A percentile compares a stretch with the other conserved stretches of the same genome.
Conservation (phyloP, 2,329 filamentous ascomycete species). For the Apiospora marii region DNA sequence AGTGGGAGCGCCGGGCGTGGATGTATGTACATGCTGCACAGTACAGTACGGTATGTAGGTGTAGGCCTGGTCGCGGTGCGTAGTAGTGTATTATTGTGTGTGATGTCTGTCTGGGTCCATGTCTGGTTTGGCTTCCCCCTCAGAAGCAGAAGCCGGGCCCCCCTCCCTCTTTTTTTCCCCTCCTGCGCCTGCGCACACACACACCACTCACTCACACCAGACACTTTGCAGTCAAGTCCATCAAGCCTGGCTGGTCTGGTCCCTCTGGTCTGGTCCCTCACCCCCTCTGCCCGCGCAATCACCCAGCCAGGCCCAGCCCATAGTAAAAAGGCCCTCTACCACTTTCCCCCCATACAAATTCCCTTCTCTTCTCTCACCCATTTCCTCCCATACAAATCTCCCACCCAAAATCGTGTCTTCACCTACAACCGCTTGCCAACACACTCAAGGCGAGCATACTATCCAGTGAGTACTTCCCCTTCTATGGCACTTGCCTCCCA, state of each 20-base stretch:
- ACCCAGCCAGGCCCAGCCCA: slow-evolving; percentile 63
- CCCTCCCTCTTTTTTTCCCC: slow-evolving; percentile 8
- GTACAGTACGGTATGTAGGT: background rate
- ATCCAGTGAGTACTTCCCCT: slow-evolving; percentile 60
- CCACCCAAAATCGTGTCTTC: slow-evolving; percentile 57
- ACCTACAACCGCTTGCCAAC: slow-evolving; percentile 46
- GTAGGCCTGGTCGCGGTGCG: background rate
- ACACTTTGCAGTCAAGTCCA: background rate
- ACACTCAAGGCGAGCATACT: slow-evolving; percentile 46
- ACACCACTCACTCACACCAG: slow-evolving; percentile 3
- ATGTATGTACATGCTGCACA: background rate
- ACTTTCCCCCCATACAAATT: slow-evolving; percentile 62
- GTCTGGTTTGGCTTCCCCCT: background rate
- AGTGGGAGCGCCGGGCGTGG: background rate
- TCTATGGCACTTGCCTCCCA: slow-evolving; percentile 49
- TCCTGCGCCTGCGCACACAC: slow-evolving; percentile 3
- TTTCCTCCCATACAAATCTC: slow-evolving; percentile 62
- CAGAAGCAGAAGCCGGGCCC: slow-evolving; percentile 6
- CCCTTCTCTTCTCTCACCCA: slow-evolving; percentile 68
- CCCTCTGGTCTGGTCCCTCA: slow-evolving; percentile 39
- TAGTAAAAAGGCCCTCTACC: slow-evolving; percentile 69
- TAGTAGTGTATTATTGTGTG: slow-evolving; percentile 20
- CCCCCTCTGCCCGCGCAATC: slow-evolving; percentile 45
- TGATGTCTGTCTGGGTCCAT: slow-evolving; percentile 19
- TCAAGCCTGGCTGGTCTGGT: slow-evolving; percentile 19